Evolutionary conservation across 805 yeast genomes (phyloP).

Genomic region (Starmera dryadoides): DNA sequence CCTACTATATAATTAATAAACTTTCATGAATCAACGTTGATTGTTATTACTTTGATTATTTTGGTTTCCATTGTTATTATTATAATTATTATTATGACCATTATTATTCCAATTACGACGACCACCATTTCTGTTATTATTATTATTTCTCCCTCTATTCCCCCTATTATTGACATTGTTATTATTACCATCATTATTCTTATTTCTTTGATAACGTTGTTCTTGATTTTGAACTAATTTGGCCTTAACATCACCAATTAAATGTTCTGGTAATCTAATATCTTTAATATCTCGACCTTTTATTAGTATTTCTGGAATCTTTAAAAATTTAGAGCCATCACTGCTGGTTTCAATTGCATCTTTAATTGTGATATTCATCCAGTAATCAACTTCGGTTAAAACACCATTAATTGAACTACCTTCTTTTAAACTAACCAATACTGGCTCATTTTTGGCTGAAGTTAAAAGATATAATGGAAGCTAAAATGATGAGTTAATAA

Average conservation of each 20-base stretch:
- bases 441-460: slow-evolving; percentile 82
- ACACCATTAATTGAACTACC: slow-evolving; percentile 88
- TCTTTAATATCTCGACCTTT: slow-evolving; percentile 82
- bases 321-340: slow-evolving; percentile 53
- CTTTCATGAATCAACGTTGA: too few relatives aligned
- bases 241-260: slow-evolving; percentile 67
- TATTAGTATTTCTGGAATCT: slow-evolving; percentile 68
- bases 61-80: slow-evolving; percentile 21
- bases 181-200: slow-evolving; percentile 34
- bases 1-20: too few relatives aligned
- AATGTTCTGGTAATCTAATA: slow-evolving; percentile 66
- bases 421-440: slow-evolving; percentile 83
- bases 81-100: slow-evolving; percentile 22
- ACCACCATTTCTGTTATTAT: slow-evolving; percentile 23
- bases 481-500: slow-evolving; percentile 29
- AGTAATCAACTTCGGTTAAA: slow-evolving; percentile 79
- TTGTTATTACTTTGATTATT: slow-evolving; percentile 17
- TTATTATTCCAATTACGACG: slow-evolving; percentile 16
- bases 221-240: slow-evolving; percentile 48
- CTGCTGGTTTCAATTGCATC: slow-evolving; percentile 66
- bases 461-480: slow-evolving; percentile 87
- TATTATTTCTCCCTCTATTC: slow-evolving; percentile 13
- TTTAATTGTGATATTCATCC: slow-evolving; percentile 88
- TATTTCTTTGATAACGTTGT: slow-evolving; percentile 31
- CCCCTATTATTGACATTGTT: slow-evolving; percentile 19